phyloP scores from a whole-genome alignment of 805 yeast species.

The Geotrichum ghanense region DNA sequence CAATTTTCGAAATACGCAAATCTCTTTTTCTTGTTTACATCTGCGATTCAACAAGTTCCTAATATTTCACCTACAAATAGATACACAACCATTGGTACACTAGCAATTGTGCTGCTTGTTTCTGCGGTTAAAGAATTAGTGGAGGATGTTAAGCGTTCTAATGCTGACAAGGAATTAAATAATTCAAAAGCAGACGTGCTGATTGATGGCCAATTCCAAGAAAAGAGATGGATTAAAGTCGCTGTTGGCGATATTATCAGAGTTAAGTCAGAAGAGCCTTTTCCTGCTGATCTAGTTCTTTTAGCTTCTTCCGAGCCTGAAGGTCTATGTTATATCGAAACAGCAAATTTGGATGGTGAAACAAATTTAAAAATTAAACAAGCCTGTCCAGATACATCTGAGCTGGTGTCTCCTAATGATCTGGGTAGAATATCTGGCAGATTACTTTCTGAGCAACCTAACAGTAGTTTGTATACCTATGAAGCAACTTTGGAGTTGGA shows the following conservation, averaged over 20 bases:
- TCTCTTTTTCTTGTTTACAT: slow-evolving; percentile 83
- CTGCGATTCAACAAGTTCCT: slow-evolving; percentile 94
- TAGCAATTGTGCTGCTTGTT: slow-evolving; percentile 71
- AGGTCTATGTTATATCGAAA: slow-evolving; percentile 93
- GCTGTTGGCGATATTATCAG: slow-evolving; percentile 84
- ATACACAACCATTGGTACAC: slow-evolving; percentile 89
- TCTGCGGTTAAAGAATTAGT: slow-evolving; percentile 86
- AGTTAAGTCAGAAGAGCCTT: slow-evolving; percentile 75
- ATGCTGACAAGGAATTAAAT: slow-evolving; percentile 83
- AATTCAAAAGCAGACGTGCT: slow-evolving; percentile 62
- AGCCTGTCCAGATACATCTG: slow-evolving; percentile 66
- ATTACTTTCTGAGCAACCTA: slow-evolving; percentile 81
- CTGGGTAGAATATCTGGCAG: slow-evolving; percentile 43
- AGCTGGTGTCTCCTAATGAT: slow-evolving; percentile 53
- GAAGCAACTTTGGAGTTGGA: slow-evolving; percentile 68
- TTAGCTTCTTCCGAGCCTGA: slow-evolving; percentile 94
- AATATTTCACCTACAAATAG: slow-evolving; percentile 92
- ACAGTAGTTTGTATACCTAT: slow-evolving; percentile 84
- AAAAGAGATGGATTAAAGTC: slow-evolving; percentile 74
- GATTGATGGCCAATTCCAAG: slow-evolving; percentile 45
- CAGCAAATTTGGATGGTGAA: slow-evolving; percentile 96
- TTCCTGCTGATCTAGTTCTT: slow-evolving; percentile 86
- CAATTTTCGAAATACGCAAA: slow-evolving; percentile 97
- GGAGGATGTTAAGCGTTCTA: slow-evolving; percentile 82
- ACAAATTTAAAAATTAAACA: slow-evolving; percentile 94